Evolutionary conservation across 1,284 basidiomycete species (phyloP).

Genomic region (Heterobasidion irregulare): DNA sequence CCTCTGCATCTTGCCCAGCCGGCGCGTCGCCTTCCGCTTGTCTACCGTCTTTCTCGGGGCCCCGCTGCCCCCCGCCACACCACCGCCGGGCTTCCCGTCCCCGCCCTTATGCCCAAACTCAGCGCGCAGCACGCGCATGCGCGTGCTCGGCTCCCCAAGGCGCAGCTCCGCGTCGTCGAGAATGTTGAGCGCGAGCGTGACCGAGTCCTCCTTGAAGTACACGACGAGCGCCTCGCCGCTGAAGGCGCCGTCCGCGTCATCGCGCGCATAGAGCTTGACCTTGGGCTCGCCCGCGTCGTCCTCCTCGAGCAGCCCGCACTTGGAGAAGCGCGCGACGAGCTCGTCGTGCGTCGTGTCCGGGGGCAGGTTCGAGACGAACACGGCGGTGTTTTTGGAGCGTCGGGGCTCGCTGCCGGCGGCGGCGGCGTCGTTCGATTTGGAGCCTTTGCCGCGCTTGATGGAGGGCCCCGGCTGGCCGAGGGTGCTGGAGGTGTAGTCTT

Average conservation of each 20-base stretch:
- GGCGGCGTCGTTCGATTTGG: slow-evolving; percentile 31
- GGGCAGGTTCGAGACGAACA: slow-evolving; percentile 88
- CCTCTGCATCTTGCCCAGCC: slow-evolving; percentile 89
- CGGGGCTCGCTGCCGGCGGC: slow-evolving; percentile 25
- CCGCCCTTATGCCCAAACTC: slow-evolving; percentile 70
- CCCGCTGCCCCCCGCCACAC: slow-evolving; percentile 16
- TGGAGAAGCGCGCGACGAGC: slow-evolving; percentile 76
- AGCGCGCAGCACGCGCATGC: slow-evolving; percentile 81
- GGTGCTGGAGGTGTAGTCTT: slow-evolving; percentile 65
- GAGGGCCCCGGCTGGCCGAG: slow-evolving; percentile 37
- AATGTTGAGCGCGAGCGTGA: slow-evolving; percentile 77
- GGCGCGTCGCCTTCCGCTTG: slow-evolving; percentile 72
- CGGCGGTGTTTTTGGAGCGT: slow-evolving; percentile 84
- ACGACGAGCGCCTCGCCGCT: slow-evolving; percentile 95
- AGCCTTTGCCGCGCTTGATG: slow-evolving; percentile 57
- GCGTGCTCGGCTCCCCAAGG: slow-evolving; percentile 64
- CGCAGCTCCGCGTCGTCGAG: slow-evolving; percentile 91
- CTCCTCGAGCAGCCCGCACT: slow-evolving; percentile 89
- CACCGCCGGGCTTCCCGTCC: slow-evolving; percentile 18
- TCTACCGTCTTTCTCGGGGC: slow-evolving; percentile 64
- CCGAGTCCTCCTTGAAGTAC: slow-evolving; percentile 96
- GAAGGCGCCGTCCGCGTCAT: slow-evolving; percentile 82
- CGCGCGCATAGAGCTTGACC: slow-evolving; percentile 90
- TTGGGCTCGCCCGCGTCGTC: slow-evolving; percentile 83
- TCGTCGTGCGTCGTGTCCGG: slow-evolving; percentile 70